Conservation (phyloP, 176 grass and related monocot species). For the Raddia distichophylla region DNA sequence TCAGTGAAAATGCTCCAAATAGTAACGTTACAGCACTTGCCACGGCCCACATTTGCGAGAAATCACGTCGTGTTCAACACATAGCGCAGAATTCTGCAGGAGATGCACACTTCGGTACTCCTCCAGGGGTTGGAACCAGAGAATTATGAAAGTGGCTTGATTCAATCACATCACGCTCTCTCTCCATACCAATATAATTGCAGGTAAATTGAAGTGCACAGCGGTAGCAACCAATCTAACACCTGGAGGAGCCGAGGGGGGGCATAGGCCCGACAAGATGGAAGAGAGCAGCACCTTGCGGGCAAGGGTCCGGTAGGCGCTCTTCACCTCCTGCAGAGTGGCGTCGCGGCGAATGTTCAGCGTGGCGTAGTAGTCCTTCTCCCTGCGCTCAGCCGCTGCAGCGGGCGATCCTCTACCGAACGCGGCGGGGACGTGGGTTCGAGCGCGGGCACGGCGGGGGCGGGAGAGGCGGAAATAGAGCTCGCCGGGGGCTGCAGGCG, state of each 20-base stretch:
- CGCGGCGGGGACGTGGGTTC: slow-evolving; percentile 36
- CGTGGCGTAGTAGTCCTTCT: slow-evolving; percentile 62
- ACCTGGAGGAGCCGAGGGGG: neutral
- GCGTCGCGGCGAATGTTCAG: slow-evolving; percentile 75
- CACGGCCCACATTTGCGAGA: neutral
- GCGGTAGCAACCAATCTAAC: neutral
- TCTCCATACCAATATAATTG: neutral
- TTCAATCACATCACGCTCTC: neutral
- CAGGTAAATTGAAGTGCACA: neutral
- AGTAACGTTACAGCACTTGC: neutral
- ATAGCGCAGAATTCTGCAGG: neutral
- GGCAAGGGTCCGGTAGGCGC: slow-evolving; percentile 74
- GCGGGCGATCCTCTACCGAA: slow-evolving; percentile 25
- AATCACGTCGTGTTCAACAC: neutral
- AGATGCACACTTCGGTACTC: neutral
- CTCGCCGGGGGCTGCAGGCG: neutral
- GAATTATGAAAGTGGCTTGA: slow-evolving; percentile 10
- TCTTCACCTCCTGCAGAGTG: slow-evolving; percentile 84
- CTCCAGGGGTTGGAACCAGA: neutral
- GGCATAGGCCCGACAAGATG: neutral
- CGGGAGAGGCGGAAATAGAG: slow-evolving; percentile 33
- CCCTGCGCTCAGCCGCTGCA: slow-evolving; percentile 32
- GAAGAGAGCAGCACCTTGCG: slow-evolving; percentile 58
- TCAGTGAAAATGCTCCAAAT: slow-evolving; percentile 5
- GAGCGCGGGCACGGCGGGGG: neutral